Evolutionary conservation across 2,329 filamentous ascomycete genomes (phyloP).

Genomic region (Stemphylium vesicarium): DNA sequence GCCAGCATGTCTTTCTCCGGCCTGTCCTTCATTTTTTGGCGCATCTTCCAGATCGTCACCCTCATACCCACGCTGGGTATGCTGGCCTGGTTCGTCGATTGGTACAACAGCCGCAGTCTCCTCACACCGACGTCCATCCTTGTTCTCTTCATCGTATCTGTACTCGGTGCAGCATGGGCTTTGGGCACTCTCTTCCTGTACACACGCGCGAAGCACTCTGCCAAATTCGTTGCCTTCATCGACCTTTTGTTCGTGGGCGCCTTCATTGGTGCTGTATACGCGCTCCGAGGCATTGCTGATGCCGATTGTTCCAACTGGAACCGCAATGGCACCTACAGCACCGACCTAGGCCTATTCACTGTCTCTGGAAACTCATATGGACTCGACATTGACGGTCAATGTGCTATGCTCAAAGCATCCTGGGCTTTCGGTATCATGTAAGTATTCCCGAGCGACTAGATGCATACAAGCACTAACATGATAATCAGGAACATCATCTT

Average conservation of each 20-base stretch:
- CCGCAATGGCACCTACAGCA: conserved; percentile 58
- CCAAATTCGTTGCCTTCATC: conserved; percentile 65
- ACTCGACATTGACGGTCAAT: conserved; percentile 72
- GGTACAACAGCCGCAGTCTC: conserved; percentile 62
- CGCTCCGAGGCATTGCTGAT: conserved; percentile 62
- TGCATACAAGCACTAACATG: conserved; percentile 28
- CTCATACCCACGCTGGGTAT: conserved; percentile 69
- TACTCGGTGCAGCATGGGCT: conserved; percentile 66
- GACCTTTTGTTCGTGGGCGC: conserved; percentile 68
- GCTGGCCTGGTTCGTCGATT: conserved; percentile 65
- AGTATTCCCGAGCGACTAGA: conserved; percentile 26
- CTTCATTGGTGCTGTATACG: conserved; percentile 67
- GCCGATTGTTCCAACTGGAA: conserved; percentile 72
- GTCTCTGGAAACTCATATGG: conserved; percentile 56
- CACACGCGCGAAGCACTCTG: conserved; percentile 64
- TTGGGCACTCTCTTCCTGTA: conserved; percentile 67
- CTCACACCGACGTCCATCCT: conserved; percentile 67
- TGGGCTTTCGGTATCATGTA: conserved; percentile 92
- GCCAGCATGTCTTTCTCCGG: conserved; percentile 57
- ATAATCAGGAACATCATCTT: conserved; percentile 45
- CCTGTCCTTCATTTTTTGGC: conserved; percentile 67
- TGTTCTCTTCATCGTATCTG: conserved; percentile 69
- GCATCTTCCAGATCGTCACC: conserved; percentile 66
- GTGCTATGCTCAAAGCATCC: conserved; percentile 88
- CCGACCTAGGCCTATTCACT: conserved; percentile 68